phyloP scores from a whole-genome alignment of 257 asterid genomes.

The Ehretia macrophylla region DNA sequence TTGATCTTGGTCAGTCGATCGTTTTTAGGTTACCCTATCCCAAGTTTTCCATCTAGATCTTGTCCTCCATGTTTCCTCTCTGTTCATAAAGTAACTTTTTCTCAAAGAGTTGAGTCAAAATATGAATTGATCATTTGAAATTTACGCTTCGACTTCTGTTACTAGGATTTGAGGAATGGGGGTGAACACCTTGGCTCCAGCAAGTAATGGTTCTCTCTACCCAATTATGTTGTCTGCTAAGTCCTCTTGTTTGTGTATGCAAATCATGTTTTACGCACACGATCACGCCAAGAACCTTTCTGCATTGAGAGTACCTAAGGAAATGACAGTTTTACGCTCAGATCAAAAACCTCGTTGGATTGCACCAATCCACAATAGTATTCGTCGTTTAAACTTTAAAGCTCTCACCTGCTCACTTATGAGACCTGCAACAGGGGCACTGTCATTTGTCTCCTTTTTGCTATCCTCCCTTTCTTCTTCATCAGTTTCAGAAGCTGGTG shows the following conservation, averaged over 20 bases:
- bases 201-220: background rate
- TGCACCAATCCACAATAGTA: background rate
- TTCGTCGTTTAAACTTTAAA: constrained; percentile 4
- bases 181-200: too few species aligned
- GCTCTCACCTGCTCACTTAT: constrained; percentile 68
- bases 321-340: constrained; percentile 1
- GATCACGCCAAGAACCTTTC: constrained; percentile 82
- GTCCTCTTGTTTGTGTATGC: background rate
- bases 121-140: too few species aligned
- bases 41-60: too few species aligned
- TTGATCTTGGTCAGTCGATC: too few species aligned
- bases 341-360: background rate
- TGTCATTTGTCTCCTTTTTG: constrained; percentile 22
- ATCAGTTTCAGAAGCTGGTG: constrained; percentile 32
- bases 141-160: too few species aligned
- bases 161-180: too few species aligned
- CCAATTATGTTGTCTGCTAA: background rate
- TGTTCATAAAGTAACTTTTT: too few species aligned
- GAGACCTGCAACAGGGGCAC: constrained; percentile 34
- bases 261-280: constrained; percentile 44
- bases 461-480: constrained; percentile 26
- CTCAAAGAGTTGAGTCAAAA: too few species aligned
- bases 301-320: constrained; percentile 53
- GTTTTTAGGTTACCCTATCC: too few species aligned
- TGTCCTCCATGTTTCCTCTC: too few species aligned